Base-by-base conservation (phyloP, 306 rosid genomes). In the Phaseolus lunatus region DNA sequence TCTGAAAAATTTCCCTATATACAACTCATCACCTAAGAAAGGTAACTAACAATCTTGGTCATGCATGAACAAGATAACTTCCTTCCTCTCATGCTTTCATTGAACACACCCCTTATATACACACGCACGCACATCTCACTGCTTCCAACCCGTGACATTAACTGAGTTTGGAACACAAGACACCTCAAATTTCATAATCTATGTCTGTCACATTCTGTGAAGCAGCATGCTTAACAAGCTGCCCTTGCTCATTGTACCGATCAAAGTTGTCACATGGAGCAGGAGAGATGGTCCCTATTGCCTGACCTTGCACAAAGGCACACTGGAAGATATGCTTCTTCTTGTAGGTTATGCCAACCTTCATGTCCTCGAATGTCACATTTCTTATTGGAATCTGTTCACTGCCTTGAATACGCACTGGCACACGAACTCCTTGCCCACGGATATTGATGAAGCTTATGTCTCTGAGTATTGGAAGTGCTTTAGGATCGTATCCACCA, bases 271-370 rank as follows among this genome's bases (percentile, higher is more conserved):
- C 90, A 66, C 97, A 94, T 1, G 98, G 97, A 20, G 91, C 77
- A 6, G 96, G 94, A 82, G 89, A 89, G 48, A 94, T 83, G 47
- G 91, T 81, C 52, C 98, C 96, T 70, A 94, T 89, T 10, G 89
- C 98, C 9, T 84, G 91, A 20, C 98, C 98, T 13, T 90, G 71
- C 43, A 92, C 94, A 33, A 87, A 94, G 22, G 94, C 94, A 69
- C 98, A 94, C 37, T 90, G 98, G 75, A 94, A 94, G 29, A 92
- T 87, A 67, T 89, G 98, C 72, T 87, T 94, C 89, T 94, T 94
- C 85, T 92, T 92, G 88, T 86, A 85, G 13, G 93, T 90, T 78
- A 87, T 29, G 10, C 97, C 97, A 39, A 94, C 85, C 0, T 89
- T 87, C 91, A 94, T 90, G 26, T 91, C 94, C 26, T 43, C 78